Percentiles rank a stretch among this genome's conserved stretches.
These are phyloP conservation scores for Trichoderma afroharzianum DNA, from an alignment of 2,329 filamentous ascomycete species.

Conservation along the genomic window DNA sequence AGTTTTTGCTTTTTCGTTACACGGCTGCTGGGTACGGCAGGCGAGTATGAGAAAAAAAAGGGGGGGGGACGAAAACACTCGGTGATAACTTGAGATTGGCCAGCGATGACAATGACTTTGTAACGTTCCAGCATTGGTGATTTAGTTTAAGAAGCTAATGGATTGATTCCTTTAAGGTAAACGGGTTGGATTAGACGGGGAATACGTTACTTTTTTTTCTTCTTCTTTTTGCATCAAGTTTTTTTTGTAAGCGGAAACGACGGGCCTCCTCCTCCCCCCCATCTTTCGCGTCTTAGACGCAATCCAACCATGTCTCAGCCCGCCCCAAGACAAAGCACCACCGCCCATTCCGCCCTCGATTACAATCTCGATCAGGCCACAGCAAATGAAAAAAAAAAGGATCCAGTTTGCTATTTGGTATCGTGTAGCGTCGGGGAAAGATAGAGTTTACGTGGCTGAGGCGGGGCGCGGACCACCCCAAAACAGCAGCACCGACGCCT, in stretches of 20 bases:
- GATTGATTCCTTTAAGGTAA: not conserved
- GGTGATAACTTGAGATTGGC: not conserved
- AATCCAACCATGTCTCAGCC: not conserved
- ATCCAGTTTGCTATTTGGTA: not conserved
- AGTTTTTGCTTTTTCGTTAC: not conserved
- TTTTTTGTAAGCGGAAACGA: not conserved
- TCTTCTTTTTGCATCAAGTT: not conserved
- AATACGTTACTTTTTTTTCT: not conserved
- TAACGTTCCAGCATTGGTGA: not conserved
- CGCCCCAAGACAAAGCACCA: not conserved
- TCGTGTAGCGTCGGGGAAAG: not conserved
- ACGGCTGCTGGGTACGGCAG: not conserved
- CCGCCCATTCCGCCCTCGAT: not conserved
- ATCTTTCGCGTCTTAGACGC: not conserved
- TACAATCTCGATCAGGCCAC: not conserved
- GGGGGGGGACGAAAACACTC: not conserved
- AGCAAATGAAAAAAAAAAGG: not conserved
- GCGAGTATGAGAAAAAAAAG: not conserved
- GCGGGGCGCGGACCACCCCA: conserved; percentile 19
- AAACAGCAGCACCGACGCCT: conserved; percentile 15
- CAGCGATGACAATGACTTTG: not conserved
- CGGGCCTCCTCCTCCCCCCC: not conserved
- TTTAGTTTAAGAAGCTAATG: not conserved
- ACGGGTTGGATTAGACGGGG: not conserved
- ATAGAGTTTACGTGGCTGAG: conserved; percentile 8